Conservation (phyloP, 768 basidiomycete species). For the Lentinula raphanica region DNA sequence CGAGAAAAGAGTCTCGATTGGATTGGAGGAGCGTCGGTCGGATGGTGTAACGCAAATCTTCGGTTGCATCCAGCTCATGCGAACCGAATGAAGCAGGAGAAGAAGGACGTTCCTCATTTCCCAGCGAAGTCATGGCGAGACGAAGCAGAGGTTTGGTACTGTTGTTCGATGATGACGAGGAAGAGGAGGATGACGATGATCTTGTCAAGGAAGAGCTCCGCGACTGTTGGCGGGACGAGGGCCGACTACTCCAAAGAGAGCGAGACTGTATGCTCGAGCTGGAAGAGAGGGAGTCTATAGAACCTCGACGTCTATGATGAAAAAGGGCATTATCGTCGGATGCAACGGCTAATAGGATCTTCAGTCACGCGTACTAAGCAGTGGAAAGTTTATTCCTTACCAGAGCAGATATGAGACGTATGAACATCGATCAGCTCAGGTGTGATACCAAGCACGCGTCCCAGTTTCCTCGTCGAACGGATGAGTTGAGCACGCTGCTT, state of each 20-base stretch:
- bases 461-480: conserved; percentile 55
- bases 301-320: not conserved
- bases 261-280: not conserved
- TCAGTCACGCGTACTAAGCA: too few relatives aligned
- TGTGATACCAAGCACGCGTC: conserved; percentile 51
- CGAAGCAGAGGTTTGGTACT: conserved; percentile 17
- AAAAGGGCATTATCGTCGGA: not conserved
- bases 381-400: too few relatives aligned
- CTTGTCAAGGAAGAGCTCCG: not conserved
- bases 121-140: conserved; percentile 4
- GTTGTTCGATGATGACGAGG: not conserved
- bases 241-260: not conserved
- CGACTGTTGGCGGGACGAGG: not conserved
- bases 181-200: not conserved
- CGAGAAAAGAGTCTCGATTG: conserved; percentile 9
- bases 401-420: conserved; percentile 16
- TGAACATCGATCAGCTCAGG: conserved; percentile 48
- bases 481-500: conserved; percentile 51
- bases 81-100: not conserved
- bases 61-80: not conserved
- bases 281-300: not conserved
- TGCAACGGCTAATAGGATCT: not conserved
- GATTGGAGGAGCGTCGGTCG: conserved; percentile 13
- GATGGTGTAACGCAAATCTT: conserved; percentile 3
- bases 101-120: too few relatives aligned